These are phyloP conservation scores for Globisporangium paroecandrum DNA, from an alignment of 352 stramenopile species.

Conservation along the genomic window DNA sequence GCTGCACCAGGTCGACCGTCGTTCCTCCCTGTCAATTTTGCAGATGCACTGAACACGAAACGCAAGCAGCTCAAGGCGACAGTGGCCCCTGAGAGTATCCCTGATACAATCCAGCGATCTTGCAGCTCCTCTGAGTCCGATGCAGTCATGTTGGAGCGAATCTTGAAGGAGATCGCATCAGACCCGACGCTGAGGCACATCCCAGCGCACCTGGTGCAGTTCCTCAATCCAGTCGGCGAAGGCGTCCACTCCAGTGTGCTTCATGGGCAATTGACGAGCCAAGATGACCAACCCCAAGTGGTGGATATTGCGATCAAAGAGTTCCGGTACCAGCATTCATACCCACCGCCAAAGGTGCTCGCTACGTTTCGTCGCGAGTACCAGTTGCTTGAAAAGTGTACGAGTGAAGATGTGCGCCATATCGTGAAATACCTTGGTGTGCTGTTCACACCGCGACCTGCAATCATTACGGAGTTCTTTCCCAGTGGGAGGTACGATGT, in stretches of 20 bases:
- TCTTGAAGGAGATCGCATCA: conserved; percentile 24
- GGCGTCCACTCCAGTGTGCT: conserved; percentile 34
- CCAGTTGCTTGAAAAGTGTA: conserved; percentile 22
- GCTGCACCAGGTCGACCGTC: background rate
- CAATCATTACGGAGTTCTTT: conserved; percentile 37
- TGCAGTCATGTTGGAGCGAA: conserved; percentile 3
- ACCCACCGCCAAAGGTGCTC: conserved; percentile 31
- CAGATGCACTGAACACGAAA: conserved; percentile 32
- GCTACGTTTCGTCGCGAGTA: conserved; percentile 36
- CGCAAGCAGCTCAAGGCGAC: conserved; percentile 40
- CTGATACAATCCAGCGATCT: conserved; percentile 4
- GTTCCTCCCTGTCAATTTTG: conserved; percentile 25
- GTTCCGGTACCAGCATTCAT: conserved; percentile 29
- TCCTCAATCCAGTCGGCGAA: conserved; percentile 25
- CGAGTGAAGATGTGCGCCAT: conserved; percentile 11
- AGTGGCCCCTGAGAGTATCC: conserved; percentile 12
- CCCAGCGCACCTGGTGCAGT: conserved; percentile 12
- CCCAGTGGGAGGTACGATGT: conserved; percentile 23
- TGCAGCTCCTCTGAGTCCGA: background rate
- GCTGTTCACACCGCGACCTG: conserved; percentile 22
- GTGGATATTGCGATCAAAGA: conserved; percentile 33
- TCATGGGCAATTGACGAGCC: conserved; percentile 14
- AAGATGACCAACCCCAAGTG: background rate
- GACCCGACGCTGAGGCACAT: conserved; percentile 17
- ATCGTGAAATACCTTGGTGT: conserved; percentile 30